Evolutionary conservation across 768 basidiomycete genomes (phyloP), one percentile per base, ranked within the genome.

Genomic region (Suillus variegatus): DNA sequence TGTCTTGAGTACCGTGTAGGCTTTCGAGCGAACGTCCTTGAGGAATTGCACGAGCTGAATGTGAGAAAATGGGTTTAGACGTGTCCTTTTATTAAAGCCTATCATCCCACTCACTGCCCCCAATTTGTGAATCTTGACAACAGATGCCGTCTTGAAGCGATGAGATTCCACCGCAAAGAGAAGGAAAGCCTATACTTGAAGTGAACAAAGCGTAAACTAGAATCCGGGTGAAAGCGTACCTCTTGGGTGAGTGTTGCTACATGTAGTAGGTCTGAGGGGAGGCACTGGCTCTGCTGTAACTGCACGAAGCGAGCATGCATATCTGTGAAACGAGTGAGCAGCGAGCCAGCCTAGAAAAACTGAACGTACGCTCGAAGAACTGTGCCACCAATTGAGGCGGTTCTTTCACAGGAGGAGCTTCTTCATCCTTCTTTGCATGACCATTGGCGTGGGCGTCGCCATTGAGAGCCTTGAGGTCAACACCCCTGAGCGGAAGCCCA

Each of bases 191-290:
- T 94, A 60, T 14, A 46, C 63, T 20, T 16, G 52, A 40, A 60
- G 9, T 36, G 43, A 54, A 69, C 8, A 72, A 46, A 28, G n/a
- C 2, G 16, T 22, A 55, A 58, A 58, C 5, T 14, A 44, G 10
- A 6, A 20, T 32, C 7, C 18, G 28, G 57, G 60, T 7, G 49
- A 36, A 57, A 32, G 55, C 62, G 63, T 65, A 87, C 93, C 81
- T 95, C 94, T 75, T 94, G 93, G 0, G 85, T 83, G 60, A 95
- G 77, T 14, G 86, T 86, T 3, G 88, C 90, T 4, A 91, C 78
- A 68, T 95, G 93, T 22, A 95, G 81, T n/a, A 86, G 68, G 69
- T 89, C 86, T 58, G 82, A 78, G 6, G 84, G 82, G 6, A 86
- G 81, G 25, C 66, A 63, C 28, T 77, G 72, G 14, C 78, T 76